Evolutionary conservation across 1,139 yeast genomes (phyloP).

Genomic region (Meyerozyma guilliermondii): DNA sequence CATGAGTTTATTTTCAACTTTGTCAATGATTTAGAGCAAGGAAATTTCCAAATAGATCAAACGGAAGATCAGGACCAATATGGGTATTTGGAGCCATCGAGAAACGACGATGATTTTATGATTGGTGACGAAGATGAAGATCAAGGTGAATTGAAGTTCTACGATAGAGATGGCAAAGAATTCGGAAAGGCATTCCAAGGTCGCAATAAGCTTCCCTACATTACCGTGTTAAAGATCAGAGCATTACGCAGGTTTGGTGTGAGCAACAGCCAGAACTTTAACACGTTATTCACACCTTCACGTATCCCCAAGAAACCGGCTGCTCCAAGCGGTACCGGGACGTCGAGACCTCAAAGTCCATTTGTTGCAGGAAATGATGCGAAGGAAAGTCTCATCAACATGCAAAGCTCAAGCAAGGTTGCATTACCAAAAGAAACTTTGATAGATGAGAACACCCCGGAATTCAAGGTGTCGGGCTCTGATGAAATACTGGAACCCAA

Average conservation of each 20-base stretch:
- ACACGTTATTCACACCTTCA: constrained; percentile 39
- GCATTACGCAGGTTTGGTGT: constrained; percentile 42
- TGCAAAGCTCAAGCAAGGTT: constrained; percentile 27
- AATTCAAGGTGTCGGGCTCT: background rate
- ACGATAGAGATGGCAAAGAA: constrained; percentile 12
- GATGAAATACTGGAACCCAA: background rate
- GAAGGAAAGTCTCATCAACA: constrained; percentile 24
- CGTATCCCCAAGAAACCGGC: constrained; percentile 15
- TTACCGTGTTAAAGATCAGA: constrained; percentile 49
- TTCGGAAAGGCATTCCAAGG: constrained; percentile 8
- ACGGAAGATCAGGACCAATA: constrained; percentile 23
- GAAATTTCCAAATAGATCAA: constrained; percentile 49
- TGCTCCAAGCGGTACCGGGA: constrained; percentile 4
- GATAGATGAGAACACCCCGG: constrained; percentile 22
- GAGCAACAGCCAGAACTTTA: constrained; percentile 27
- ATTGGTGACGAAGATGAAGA: constrained; percentile 46
- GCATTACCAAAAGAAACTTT: constrained; percentile 41
- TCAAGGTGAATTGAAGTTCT: constrained; percentile 23
- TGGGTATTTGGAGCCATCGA: constrained; percentile 18
- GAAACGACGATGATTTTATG: constrained; percentile 38
- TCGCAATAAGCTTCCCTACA: constrained; percentile 35
- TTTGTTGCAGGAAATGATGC: constrained; percentile 9
- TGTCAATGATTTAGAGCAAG: constrained; percentile 49
- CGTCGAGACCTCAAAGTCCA: constrained; percentile 11
- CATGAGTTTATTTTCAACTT: constrained; percentile 48